Evolutionary conservation across 257 asterid genomes (phyloP).

Genomic region (Nyctanthes arbortristis): DNA sequence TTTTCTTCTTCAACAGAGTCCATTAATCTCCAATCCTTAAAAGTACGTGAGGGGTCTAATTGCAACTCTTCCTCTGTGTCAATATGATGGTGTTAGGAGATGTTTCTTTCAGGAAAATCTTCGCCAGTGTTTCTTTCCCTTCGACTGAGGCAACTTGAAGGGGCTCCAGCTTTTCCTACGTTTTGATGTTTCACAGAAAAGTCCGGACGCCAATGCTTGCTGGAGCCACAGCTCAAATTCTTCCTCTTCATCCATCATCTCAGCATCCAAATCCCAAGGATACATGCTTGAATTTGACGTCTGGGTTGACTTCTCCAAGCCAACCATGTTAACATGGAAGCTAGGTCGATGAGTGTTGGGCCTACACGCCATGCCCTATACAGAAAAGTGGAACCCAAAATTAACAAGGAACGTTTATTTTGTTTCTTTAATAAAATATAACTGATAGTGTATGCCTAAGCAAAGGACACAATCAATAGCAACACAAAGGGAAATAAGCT

Average conservation of each 20-base stretch:
- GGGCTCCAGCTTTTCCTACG: constrained; percentile 99
- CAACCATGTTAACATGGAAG: constrained; percentile 99
- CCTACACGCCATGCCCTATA: constrained; percentile 95
- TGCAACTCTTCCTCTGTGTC: constrained; percentile 23
- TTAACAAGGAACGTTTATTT: not conserved
- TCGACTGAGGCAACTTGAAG: constrained; percentile 82
- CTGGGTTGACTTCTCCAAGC: constrained; percentile 78
- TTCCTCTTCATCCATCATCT: constrained; percentile 93
- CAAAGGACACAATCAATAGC: not conserved
- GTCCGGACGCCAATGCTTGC: constrained; percentile 94
- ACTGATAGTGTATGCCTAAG: not conserved
- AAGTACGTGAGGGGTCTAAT: not conserved
- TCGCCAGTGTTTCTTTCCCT: constrained; percentile 82
- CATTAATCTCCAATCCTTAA: constrained; percentile 3
- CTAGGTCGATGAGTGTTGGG: constrained; percentile 97
- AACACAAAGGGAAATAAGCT: not conserved
- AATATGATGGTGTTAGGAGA: not conserved
- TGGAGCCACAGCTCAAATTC: constrained; percentile 97
- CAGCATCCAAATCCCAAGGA: constrained; percentile 96
- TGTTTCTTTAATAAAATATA: not conserved
- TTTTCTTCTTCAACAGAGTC: not conserved
- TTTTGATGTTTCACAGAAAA: constrained; percentile 82
- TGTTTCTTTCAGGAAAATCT: constrained; percentile 57
- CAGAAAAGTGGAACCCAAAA: not conserved
- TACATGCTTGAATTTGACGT: constrained; percentile 78